Evolutionary conservation across 768 basidiomycete species (phyloP).

Genomic region (Termitomyces sp.): DNA sequence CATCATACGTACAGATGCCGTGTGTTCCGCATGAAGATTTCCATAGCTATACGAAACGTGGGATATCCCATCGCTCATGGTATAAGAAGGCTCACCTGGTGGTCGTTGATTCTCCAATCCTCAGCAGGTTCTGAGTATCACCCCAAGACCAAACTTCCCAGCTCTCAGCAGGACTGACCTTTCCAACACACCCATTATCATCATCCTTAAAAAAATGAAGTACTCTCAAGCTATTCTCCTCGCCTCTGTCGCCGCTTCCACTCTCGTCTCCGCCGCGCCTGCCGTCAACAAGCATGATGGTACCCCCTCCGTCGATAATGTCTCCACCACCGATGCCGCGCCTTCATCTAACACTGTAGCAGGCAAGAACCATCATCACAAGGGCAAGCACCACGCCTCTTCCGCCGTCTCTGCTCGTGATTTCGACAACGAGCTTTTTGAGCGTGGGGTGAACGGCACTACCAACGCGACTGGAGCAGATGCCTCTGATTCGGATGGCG

Average conservation of each 20-base stretch:
- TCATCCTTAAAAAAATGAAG: slow-evolving; percentile 9
- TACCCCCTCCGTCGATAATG: background rate
- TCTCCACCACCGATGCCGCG: background rate
- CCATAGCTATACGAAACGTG: background rate
- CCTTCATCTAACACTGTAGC: background rate
- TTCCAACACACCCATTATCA: slow-evolving; percentile 1
- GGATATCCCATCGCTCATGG: background rate
- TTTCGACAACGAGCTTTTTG: background rate
- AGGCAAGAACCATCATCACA: background rate
- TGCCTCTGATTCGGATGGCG: too few species aligned
- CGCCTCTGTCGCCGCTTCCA: slow-evolving; percentile 9
- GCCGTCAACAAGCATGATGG: too few species aligned
- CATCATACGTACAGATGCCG: too few species aligned
- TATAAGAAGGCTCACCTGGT: slow-evolving; percentile 1
- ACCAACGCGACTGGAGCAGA: too few species aligned
- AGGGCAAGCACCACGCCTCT: background rate
- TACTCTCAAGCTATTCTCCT: slow-evolving; percentile 13
- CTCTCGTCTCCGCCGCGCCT: slow-evolving; percentile 11
- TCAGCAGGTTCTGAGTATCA: slow-evolving; percentile 13
- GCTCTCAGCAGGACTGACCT: slow-evolving; percentile 8
- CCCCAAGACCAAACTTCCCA: slow-evolving; percentile 1
- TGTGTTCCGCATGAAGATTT: too few species aligned
- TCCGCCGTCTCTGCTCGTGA: background rate
- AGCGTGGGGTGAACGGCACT: background rate
- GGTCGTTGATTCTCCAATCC: slow-evolving; percentile 1